Evolutionary conservation across 345 rosid species (phyloP).

Genomic region (Turnera subulata): DNA sequence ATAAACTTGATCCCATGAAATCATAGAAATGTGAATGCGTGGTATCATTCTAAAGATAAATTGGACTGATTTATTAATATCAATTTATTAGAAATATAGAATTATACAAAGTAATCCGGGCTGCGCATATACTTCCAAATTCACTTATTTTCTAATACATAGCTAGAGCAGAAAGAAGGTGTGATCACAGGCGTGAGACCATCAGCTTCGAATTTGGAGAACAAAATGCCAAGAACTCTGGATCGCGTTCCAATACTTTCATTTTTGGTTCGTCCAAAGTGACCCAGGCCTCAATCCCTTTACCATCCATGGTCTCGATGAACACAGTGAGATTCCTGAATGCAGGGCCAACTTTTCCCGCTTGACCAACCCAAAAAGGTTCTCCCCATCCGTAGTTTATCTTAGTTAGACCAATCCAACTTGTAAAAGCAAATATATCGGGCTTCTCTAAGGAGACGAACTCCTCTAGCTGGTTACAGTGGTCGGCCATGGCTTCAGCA

Average conservation of each 20-base stretch:
- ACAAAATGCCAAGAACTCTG: slow-evolving; percentile 6
- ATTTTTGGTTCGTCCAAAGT: slow-evolving; percentile 8
- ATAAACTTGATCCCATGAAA: no score
- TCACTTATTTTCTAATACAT: no score
- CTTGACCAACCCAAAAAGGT: not conserved
- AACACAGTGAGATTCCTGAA: not conserved
- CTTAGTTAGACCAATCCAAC: slow-evolving; percentile 1
- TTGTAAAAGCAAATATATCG: slow-evolving; percentile 3
- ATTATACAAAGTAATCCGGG: no score
- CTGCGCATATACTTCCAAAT: no score
- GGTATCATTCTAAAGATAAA: no score
- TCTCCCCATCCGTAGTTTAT: slow-evolving; percentile 10
- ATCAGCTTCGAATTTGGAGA: slow-evolving; percentile 8
- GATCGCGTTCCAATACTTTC: slow-evolving; percentile 3
- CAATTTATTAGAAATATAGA: no score
- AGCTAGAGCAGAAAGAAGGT: no score
- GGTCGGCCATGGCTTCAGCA: not conserved
- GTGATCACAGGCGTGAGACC: not conserved
- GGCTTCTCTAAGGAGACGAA: not conserved
- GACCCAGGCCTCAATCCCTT: slow-evolving; percentile 8
- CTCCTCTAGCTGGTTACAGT: slow-evolving; percentile 4
- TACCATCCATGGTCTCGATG: not conserved
- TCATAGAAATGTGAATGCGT: no score
- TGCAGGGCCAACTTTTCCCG: not conserved
- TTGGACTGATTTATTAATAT: no score